These are phyloP conservation scores for Fibroporia radiculosa DNA, from an alignment of 768 basidiomycete genomes.

Conservation along the genomic window DNA sequence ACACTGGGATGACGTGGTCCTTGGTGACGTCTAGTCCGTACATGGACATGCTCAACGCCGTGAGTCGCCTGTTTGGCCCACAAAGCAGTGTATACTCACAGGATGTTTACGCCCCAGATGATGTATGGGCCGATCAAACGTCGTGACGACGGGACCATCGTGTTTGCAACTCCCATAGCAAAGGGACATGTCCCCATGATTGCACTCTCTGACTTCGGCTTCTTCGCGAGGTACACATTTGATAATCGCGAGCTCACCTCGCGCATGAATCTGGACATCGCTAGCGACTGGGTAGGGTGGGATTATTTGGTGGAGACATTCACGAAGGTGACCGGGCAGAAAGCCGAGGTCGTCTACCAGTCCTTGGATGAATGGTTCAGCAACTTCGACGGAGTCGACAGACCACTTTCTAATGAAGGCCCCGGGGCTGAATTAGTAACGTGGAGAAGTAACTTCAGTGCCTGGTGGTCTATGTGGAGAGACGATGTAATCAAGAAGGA, in stretches of 20 bases:
- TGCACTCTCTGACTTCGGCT: conserved; percentile 25
- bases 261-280: conserved; percentile 20
- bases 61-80: no score
- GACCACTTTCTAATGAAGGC: conserved; percentile 15
- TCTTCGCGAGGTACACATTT: conserved; percentile 23
- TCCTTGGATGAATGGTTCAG: conserved; percentile 13
- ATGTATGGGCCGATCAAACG: conserved; percentile 18
- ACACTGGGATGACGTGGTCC: conserved; percentile 8
- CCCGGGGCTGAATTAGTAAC: conserved; percentile 15
- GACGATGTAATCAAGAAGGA: conserved; percentile 37
- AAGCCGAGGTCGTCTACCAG: conserved; percentile 14
- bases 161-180: conserved; percentile 22
- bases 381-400: conserved; percentile 12
- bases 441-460: conserved; percentile 31
- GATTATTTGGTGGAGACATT: conserved; percentile 19
- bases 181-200: conserved; percentile 24
- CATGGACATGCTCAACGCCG: conserved; percentile 7
- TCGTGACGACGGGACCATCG: conserved; percentile 22
- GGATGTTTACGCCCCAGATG: not conserved
- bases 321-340: conserved; percentile 20
- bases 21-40: conserved; percentile 4
- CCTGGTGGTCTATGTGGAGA: conserved; percentile 35
- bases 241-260: conserved; percentile 20
- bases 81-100: no score
- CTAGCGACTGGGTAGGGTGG: conserved; percentile 19